Conservation (phyloP, 139 green algal species). For the Penium margaritaceum region DNA sequence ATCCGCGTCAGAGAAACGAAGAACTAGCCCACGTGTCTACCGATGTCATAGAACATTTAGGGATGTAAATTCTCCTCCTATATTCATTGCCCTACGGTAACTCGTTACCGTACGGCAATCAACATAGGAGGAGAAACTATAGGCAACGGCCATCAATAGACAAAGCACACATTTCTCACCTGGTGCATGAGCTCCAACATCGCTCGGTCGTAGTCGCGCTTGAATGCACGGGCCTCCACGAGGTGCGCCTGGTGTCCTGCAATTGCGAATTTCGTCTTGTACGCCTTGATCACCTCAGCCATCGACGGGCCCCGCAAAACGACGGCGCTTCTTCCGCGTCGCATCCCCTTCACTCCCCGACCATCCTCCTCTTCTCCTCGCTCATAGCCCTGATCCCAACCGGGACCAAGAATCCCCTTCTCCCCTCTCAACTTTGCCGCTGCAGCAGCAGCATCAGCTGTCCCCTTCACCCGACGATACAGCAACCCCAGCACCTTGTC, state of each 20-base stretch:
- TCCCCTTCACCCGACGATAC: slow-evolving; percentile 15
- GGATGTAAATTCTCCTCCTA: no score
- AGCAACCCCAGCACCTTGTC: slow-evolving; percentile 30
- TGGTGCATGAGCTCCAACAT: neutral
- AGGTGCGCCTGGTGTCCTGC: neutral
- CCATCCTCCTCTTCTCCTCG: neutral
- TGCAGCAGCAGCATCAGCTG: neutral
- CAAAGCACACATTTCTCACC: neutral
- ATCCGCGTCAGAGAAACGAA: no score
- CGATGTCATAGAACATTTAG: no score
- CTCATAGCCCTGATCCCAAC: neutral
- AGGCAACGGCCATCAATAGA: no score
- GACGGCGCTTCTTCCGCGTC: neutral
- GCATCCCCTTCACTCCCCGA: neutral
- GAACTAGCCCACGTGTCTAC: no score
- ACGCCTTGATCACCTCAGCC: neutral
- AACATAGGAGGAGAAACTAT: no score
- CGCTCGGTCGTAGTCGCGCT: neutral
- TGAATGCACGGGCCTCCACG: neutral
- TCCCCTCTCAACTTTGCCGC: neutral
- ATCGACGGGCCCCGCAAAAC: neutral
- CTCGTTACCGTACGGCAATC: no score
- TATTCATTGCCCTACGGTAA: no score
- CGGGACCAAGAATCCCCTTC: no score
- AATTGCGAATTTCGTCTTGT: neutral